Evolutionary conservation across 257 asterid genomes (phyloP), one percentile per base, ranked within the genome.

Genomic region (Solanum ossicruentum): DNA sequence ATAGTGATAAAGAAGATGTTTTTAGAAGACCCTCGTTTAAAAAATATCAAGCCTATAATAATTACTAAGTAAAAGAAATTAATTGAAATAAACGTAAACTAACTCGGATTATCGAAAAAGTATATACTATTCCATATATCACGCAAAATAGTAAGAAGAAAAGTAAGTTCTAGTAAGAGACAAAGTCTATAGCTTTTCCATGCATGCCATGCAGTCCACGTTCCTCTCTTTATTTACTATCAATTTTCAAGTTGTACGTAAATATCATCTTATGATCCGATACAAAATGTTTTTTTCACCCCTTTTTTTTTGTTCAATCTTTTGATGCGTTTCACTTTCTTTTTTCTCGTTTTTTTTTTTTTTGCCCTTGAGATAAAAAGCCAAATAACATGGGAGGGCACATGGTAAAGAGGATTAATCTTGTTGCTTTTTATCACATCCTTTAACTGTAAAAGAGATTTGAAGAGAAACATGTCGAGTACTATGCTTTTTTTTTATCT

Each of bases 191-290:
- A 81, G 32, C 83, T 87, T 92, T 70, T 83, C 88, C 92, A 91
- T 92, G 92, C 93, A 89, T 85, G 89, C 80, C 96, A 93, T 95
- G 92, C 93, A 91, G 82, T 86, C 87, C 88, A 89, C 90, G 95
- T 92, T 90, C 78, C 83, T 66, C 90, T 91, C 72, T 83, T 61
- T 57, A 45, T 39, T 21, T 67, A 73, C 39, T 57, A 78, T 1
- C 15, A 49, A 61, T 47, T 51, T 23, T 69, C 77, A 45, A 41
- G 10, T 77, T 77, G 82, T 77, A 77, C 81, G 70, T 73, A 47
- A 13, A 26, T 36, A 69, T 69, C 8, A 70, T 77, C 82, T 15
- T 63, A 15, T 77, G 82, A 77, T 77, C 82, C 45, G 82, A 77
- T 54, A 77, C 28, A 77, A 77, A 77, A 77, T 77, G 65, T 28